Conservation (phyloP, 176 grass and related monocot genomes). For the Avena atlantica region DNA sequence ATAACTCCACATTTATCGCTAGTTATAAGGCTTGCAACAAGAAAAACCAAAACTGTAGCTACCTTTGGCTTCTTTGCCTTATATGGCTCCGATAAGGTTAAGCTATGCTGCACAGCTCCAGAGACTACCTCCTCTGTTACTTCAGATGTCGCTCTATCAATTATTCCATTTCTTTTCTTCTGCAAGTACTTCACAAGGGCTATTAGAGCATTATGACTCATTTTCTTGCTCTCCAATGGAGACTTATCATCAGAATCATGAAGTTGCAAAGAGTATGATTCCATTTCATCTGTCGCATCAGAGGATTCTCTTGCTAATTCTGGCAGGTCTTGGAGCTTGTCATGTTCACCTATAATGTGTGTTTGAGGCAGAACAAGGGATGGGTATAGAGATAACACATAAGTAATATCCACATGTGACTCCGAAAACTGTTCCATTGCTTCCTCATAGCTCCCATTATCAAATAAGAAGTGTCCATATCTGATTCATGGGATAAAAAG, state of each 20-base stretch:
- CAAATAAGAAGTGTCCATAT: conserved; percentile 95
- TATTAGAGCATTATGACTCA: conserved; percentile 84
- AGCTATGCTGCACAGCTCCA: conserved; percentile 87
- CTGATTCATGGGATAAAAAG: conserved; percentile 58
- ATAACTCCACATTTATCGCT: conserved; percentile 21
- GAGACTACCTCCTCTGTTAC: conserved; percentile 95
- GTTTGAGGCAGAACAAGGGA: conserved; percentile 82
- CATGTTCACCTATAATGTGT: conserved; percentile 58
- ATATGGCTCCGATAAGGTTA: conserved; percentile 78
- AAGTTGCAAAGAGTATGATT: conserved; percentile 63
- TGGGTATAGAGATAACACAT: conserved; percentile 83
- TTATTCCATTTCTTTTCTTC: conserved; percentile 91
- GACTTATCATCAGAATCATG: conserved; percentile 81
- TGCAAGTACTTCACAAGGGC: conserved; percentile 98
- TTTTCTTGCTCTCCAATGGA: conserved; percentile 77
- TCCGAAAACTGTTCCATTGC: conserved; percentile 90
- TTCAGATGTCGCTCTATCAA: conserved; percentile 95
- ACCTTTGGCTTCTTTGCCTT: conserved; percentile 70
- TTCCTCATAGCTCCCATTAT: conserved; percentile 91
- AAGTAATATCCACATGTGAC: conserved; percentile 96
- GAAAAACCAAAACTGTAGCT: conserved; percentile 33
- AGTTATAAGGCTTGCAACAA: conserved; percentile 21
- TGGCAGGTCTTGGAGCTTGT: conserved; percentile 65
- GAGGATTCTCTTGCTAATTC: conserved; percentile 86
- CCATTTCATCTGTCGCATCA: conserved; percentile 91